Percentiles rank a stretch among this genome's conserved stretches.
These are phyloP conservation scores for Pichia sp. DNA, from an alignment of 1,139 yeast species.

Conservation along the genomic window DNA sequence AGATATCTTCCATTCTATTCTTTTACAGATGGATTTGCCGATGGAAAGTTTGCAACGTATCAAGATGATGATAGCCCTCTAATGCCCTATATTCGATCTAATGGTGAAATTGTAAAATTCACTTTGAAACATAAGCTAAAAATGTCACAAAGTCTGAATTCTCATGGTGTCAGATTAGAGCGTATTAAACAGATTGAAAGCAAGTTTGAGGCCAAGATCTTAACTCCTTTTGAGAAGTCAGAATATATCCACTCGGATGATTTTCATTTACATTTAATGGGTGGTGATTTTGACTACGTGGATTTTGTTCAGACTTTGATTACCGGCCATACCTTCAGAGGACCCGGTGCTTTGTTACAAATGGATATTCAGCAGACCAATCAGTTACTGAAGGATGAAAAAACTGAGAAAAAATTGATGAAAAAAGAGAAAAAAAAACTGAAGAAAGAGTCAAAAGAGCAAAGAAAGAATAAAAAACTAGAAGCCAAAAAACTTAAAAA, in stretches of 20 bases:
- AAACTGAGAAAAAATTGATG: neutral
- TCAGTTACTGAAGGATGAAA: neutral
- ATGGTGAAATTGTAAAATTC: neutral
- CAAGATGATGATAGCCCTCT: neutral
- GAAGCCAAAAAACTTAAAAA: neutral
- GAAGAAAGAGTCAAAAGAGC: neutral
- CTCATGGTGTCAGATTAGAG: neutral
- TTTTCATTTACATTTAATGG: conserved; percentile 5
- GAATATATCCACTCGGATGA: conserved; percentile 9
- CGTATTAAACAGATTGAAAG: neutral
- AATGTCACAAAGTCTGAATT: neutral
- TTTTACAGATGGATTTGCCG: neutral
- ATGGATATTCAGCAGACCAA: neutral
- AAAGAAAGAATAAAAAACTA: neutral
- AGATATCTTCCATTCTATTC: neutral
- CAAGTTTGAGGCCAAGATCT: neutral
- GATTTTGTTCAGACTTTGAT: conserved; percentile 5
- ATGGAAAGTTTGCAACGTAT: neutral
- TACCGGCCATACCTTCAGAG: conserved; percentile 3
- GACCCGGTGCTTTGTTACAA: neutral
- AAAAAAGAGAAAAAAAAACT: neutral
- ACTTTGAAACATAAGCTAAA: neutral
- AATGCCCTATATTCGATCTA: neutral
- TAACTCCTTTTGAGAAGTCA: neutral
- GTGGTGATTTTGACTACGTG: neutral